Base-by-base conservation (phyloP, 768 basidiomycete species). In the Boletus insuetus region DNA sequence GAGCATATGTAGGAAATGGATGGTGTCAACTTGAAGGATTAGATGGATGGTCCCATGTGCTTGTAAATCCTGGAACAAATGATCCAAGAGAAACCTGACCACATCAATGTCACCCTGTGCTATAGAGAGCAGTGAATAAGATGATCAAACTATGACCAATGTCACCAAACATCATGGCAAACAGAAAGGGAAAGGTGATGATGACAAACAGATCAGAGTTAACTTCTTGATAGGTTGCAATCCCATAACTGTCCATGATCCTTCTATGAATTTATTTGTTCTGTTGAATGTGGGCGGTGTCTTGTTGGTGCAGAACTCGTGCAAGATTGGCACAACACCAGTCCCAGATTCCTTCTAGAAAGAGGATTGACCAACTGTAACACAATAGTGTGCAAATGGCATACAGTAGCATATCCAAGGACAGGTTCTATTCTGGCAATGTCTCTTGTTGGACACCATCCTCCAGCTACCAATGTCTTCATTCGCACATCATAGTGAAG, bases 141-240 rank as follows among this genome's bases (percentile, higher is more conserved):
- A 91, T 89, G 65, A 98, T 85, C 57, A 83, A 76, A 31, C 94
- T 96, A 73, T 99, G 97, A 4, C 97, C 97, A 66, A 98, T 91
- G 73, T 99, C 97, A 65, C 97, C 97, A 69, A 99, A 99, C 97
- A 99, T 99, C 75, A 99, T 92, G 6, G 94, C 96, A 65, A 98
- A 99, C 62, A 99, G 74, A 84, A 99, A 98, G 0, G 97, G 97
- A 84, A 97, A 97, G 2, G 94, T 96, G 62, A 89, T 77, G 61
- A 91, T 77, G 0, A 91, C 93, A 72, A 96, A 96, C 31, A 98
- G 74, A 51, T 95, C 97, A 19, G 97, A 96, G 69, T 98, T 98
- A 69, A 94, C 86, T 73, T 99, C 97, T 69, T 98, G 91, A 69
- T 99, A 98, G 1, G 83, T 86, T 13, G 94, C 91, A 48, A 92